Evolutionary conservation across 768 basidiomycete species (phyloP).

Genomic region (Mycena pura): DNA sequence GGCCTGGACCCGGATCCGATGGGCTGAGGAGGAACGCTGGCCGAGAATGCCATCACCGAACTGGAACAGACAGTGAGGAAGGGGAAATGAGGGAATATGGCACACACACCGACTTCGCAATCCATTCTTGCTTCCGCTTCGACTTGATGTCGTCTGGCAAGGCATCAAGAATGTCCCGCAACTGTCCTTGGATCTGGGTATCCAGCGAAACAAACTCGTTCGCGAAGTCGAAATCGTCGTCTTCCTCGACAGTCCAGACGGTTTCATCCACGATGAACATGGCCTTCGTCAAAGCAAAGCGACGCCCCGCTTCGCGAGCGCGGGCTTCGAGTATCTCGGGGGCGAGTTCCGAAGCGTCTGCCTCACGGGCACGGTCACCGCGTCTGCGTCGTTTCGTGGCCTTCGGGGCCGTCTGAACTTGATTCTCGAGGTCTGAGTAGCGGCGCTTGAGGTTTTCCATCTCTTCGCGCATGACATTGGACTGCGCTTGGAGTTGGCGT

Average conservation of each 20-base stretch:
- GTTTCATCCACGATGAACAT: not conserved
- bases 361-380: not conserved
- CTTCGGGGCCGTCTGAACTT: no score
- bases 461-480: no score
- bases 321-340: not conserved
- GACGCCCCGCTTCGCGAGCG: not conserved
- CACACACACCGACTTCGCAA: not conserved
- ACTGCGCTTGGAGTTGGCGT: no score
- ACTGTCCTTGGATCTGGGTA: not conserved
- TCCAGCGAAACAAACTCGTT: not conserved
- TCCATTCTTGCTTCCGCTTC: not conserved
- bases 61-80: not conserved
- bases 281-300: not conserved
- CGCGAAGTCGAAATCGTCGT: not conserved
- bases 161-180: not conserved
- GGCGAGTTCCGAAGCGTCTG: not conserved
- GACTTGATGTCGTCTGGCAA: not conserved
- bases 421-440: no score
- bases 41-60: not conserved
- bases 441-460: no score
- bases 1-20: not conserved
- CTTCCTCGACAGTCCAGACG: not conserved
- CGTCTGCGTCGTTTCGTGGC: not conserved
- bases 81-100: no score
- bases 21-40: not conserved